These are phyloP conservation scores for Ceratocystis colombiana DNA, from an alignment of 2,329 filamentous ascomycete species.

Conservation along the genomic window DNA sequence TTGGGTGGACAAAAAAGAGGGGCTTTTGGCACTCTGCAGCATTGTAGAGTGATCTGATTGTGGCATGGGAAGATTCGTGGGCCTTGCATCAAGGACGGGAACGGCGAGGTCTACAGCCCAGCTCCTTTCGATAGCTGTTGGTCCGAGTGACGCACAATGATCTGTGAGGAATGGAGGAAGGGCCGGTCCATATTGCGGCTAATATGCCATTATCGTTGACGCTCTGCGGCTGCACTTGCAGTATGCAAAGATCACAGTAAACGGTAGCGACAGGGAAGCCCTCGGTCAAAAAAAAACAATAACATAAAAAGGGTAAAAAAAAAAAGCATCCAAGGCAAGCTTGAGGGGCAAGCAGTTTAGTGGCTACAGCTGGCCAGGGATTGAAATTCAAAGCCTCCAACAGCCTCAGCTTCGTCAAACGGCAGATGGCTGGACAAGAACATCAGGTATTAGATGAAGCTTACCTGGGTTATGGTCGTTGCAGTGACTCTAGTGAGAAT, in stretches of 20 bases:
- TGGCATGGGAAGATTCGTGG: conserved; percentile 10
- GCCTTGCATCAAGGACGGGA: conserved; percentile 17
- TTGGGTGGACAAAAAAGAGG: conserved; percentile 12
- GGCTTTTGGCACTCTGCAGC: neutral
- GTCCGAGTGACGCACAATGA: neutral
- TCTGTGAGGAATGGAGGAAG: conserved; percentile 2
- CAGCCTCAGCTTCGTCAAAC: too few species aligned
- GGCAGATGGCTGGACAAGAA: neutral
- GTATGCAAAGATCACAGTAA: conserved; percentile 11
- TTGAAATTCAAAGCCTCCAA: too few species aligned
- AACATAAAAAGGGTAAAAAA: neutral
- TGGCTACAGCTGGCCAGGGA: too few species aligned
- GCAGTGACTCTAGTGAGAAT: neutral
- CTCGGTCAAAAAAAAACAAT: neutral
- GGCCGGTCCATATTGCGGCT: conserved; percentile 5
- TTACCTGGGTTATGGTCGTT: neutral
- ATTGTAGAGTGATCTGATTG: neutral
- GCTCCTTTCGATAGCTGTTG: neutral
- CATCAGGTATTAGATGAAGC: neutral
- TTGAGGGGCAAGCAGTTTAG: too few species aligned
- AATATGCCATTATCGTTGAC: conserved; percentile 5
- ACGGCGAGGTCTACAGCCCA: conserved; percentile 15
- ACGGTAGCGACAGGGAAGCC: conserved; percentile 16
- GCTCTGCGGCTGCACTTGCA: conserved; percentile 21
- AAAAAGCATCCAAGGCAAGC: too few species aligned